These are phyloP conservation scores for Plasmodium berghei DNA, from an alignment of 169 alveolate species.

Conservation along the genomic window DNA sequence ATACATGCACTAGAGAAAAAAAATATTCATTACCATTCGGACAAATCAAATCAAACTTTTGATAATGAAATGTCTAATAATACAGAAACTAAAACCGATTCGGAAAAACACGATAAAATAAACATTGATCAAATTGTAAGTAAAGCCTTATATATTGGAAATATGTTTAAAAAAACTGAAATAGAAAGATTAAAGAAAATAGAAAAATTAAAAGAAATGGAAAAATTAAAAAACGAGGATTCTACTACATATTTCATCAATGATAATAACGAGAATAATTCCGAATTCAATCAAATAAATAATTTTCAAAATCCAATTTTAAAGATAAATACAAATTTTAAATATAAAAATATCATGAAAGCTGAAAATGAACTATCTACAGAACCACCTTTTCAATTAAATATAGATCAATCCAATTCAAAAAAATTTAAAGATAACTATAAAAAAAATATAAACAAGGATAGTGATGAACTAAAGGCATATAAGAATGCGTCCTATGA, in stretches of 20 bases:
- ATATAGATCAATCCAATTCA: not conserved
- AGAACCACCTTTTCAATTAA: not conserved
- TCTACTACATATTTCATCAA: too few species aligned
- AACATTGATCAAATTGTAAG: slow-evolving; percentile 31
- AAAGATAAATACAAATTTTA: slow-evolving; percentile 6
- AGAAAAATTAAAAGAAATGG: not conserved
- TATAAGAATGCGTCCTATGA: slow-evolving; percentile 71
- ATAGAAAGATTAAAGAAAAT: not conserved
- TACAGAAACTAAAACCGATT: not conserved
- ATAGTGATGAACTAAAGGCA: slow-evolving; percentile 27
- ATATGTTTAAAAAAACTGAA: slow-evolving; percentile 23
- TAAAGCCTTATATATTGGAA: slow-evolving; percentile 57
- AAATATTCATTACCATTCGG: not conserved
- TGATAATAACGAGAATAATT: not conserved
- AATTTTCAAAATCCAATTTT: not conserved
- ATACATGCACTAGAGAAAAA: not conserved
- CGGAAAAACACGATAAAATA: slow-evolving; percentile 2
- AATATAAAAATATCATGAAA: not conserved
- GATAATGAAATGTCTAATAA: not conserved
- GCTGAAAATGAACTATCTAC: too few species aligned
- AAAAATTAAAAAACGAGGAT: not conserved
- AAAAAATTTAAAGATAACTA: not conserved
- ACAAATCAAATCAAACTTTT: not conserved
- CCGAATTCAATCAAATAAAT: not conserved
- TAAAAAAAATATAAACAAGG: not conserved